A percentile compares a stretch with the other conserved stretches of the same genome.
Evolutionary conservation across 1,284 basidiomycete species (phyloP).

Genomic region (Marasmius tenuissimus): DNA sequence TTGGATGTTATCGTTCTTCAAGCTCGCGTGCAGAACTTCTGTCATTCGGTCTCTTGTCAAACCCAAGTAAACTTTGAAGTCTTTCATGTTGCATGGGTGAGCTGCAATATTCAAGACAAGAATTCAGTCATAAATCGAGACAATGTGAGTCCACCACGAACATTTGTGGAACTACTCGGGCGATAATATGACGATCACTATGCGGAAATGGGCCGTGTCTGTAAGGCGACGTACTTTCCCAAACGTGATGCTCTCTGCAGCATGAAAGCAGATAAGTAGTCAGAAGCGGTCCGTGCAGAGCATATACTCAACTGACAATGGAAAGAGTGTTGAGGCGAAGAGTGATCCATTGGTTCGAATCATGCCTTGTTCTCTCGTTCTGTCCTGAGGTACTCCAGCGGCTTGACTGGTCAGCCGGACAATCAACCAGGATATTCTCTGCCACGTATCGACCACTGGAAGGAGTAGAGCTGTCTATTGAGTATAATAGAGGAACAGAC

Average conservation of each 20-base stretch:
- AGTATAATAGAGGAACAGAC: conserved; percentile 41
- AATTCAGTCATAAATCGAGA: neutral
- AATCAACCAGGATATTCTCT: conserved; percentile 67
- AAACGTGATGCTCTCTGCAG: conserved; percentile 68
- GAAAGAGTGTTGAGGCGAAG: conserved; percentile 56
- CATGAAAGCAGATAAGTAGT: neutral
- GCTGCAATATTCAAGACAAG: conserved; percentile 32
- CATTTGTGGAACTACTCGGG: conserved; percentile 54
- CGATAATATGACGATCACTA: conserved; percentile 6
- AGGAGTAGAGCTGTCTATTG: conserved; percentile 61
- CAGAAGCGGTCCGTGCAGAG: neutral
- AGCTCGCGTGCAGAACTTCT: conserved; percentile 57
- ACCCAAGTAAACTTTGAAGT: conserved; percentile 72
- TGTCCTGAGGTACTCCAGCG: conserved; percentile 72
- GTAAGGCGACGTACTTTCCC: conserved; percentile 59
- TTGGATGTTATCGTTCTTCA: conserved; percentile 62
- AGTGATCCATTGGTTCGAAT: conserved; percentile 69
- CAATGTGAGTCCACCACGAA: conserved; percentile 29
- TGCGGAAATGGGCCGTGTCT: neutral
- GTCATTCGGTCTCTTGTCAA: conserved; percentile 62
- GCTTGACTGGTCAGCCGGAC: conserved; percentile 61
- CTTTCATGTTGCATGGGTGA: conserved; percentile 82
- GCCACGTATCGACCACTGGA: conserved; percentile 69
- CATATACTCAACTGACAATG: conserved; percentile 61
- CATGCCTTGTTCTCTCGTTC: conserved; percentile 25